Percentiles rank a stretch among this genome's conserved stretches.
phyloP scores from a whole-genome alignment of 352 stramenopile genomes.

The Elongisporangium anandrum region DNA sequence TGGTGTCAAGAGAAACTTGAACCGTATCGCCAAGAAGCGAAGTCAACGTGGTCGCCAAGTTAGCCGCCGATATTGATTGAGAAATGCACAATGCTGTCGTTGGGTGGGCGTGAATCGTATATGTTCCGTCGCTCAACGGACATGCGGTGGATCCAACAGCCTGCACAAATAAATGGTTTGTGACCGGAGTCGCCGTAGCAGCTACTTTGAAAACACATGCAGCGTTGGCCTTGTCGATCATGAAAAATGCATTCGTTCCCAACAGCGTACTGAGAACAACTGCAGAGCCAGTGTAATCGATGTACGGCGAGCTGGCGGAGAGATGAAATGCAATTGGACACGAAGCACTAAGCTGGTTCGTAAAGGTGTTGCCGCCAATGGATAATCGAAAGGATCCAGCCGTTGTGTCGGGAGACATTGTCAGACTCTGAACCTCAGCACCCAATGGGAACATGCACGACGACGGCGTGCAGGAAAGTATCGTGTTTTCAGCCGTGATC shows the following conservation, averaged over 20 bases:
- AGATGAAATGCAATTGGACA: conserved; percentile 34
- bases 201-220: conserved; percentile 59
- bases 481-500: conserved; percentile 17
- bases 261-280: conserved; percentile 67
- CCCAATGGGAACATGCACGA: conserved; percentile 88
- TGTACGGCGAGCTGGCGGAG: conserved; percentile 26
- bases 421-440: conserved; percentile 89
- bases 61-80: conserved; percentile 18
- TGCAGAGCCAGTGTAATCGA: conserved; percentile 57
- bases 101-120: conserved; percentile 44
- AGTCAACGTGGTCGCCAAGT: conserved; percentile 26
- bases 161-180: conserved; percentile 37
- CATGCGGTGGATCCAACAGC: conserved; percentile 24
- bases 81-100: conserved; percentile 41
- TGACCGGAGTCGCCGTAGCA: conserved; percentile 18
- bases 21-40: conserved; percentile 55
- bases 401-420: conserved; percentile 52
- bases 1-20: conserved; percentile 52
- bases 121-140: conserved; percentile 28
- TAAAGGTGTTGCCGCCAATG: conserved; percentile 38
- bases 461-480: conserved; percentile 21
- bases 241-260: conserved; percentile 65
- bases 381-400: conserved; percentile 70
- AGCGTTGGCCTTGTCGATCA: conserved; percentile 39
- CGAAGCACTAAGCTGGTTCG: conserved; percentile 21